phyloP scores from a whole-genome alignment of 1,284 basidiomycete genomes.

The Melampsora larici-populina region DNA sequence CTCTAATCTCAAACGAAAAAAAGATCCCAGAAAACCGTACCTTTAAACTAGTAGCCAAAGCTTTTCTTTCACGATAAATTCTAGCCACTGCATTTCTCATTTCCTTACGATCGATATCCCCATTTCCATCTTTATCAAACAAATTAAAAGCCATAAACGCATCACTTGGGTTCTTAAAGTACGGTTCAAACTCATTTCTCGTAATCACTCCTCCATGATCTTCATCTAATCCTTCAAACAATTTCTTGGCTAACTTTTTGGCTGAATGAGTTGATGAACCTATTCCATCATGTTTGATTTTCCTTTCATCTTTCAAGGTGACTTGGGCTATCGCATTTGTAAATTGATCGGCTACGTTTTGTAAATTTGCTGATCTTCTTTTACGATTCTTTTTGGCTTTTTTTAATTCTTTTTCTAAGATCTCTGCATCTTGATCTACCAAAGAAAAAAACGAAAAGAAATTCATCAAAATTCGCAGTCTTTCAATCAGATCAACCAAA shows the following conservation, averaged over 20 bases:
- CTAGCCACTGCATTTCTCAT: conserved; percentile 79
- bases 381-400: conserved; percentile 46
- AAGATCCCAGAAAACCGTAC: neutral
- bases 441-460: neutral
- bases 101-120: conserved; percentile 72
- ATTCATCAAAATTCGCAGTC: neutral
- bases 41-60: conserved; percentile 68
- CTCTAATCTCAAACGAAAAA: neutral
- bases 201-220: conserved; percentile 51
- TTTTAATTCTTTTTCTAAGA: conserved; percentile 13
- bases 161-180: conserved; percentile 68
- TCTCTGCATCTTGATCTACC: neutral
- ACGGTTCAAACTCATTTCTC: conserved; percentile 58
- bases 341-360: conserved; percentile 39
- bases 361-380: conserved; percentile 46
- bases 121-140: conserved; percentile 79
- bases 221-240: conserved; percentile 67
- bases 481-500: neutral
- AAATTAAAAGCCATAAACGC: conserved; percentile 70
- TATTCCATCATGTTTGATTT: conserved; percentile 14
- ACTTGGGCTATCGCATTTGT: conserved; percentile 48
- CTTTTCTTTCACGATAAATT: conserved; percentile 74
- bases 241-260: conserved; percentile 67
- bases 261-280: conserved; percentile 63
- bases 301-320: conserved; percentile 49